Evolutionary conservation across 805 yeast species (phyloP), one percentile per base, ranked within the genome.

Genomic region (Lachancea waltii): DNA sequence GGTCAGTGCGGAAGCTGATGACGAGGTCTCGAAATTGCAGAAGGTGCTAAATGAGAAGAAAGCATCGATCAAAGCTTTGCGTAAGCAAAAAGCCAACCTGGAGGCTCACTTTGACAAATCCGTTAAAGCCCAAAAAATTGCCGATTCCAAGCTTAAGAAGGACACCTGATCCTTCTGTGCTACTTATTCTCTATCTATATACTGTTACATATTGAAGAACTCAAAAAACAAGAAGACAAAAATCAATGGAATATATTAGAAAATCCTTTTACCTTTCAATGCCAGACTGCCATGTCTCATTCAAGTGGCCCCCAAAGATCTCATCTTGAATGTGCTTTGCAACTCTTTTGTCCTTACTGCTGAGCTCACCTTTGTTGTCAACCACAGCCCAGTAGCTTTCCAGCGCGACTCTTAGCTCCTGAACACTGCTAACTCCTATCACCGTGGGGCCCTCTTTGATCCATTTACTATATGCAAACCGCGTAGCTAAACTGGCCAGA

Each of bases 401-500:
- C 10, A 82, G 59, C 0, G 95, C 95, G 28, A 62, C 65, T 13
- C 74, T 59, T 40, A 89, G 68, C 54, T 89, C 96, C 4, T 53
- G 59, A 2, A 80, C 54, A 19, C 63, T 73, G 30, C 89, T 77
- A 19, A 84, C 78, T 1, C 97, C 97, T 33, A 89, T 62, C 2
- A 89, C 92, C 2, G 89, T 77, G 4, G 77, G 70, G 0, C 84
- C 83, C 27, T 56, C 51, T 27, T 56, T 53, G 14, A 45, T 51
- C 86, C 89, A 83, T 36, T 68, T 62, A 33, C 73, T 62, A 27
- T 83, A 62, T 0, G 95, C 89, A 57, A 69, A 90, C 44, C 92
- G 67, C 1, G 85, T 78, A 2, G 96, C 84, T 44, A 87, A 58
- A 45, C 82, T 90, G 0, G 96, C 95, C 37, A 90, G 63, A 44